These are phyloP conservation scores for Ogataea ramenticola DNA, from an alignment of 805 yeast genomes.

Conservation along the genomic window DNA sequence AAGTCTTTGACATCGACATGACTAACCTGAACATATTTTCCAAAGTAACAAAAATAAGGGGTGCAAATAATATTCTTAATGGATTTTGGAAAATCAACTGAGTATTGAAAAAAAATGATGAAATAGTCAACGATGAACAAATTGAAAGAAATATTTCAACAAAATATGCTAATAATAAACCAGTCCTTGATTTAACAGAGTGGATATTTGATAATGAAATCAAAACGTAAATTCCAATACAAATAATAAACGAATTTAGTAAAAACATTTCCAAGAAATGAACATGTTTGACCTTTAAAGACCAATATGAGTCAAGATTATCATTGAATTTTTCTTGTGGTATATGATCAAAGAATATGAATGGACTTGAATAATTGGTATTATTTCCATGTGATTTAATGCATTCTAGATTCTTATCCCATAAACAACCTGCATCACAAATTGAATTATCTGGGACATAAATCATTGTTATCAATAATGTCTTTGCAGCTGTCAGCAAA, in stretches of 20 bases:
- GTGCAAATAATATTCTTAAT: conserved; percentile 31
- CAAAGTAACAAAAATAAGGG: conserved; percentile 34
- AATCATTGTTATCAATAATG: conserved; percentile 29
- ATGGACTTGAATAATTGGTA: no score
- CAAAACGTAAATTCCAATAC: conserved; percentile 16
- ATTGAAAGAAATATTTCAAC: conserved; percentile 34
- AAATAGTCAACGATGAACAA: conserved; percentile 35
- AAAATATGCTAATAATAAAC: conserved; percentile 35
- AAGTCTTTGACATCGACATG: conserved; percentile 29
- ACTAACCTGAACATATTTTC: conserved; percentile 44
- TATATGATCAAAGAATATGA: background rate
- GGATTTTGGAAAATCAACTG: conserved; percentile 32
- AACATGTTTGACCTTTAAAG: conserved; percentile 3
- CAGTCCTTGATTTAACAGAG: conserved; percentile 37
- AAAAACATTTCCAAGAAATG: conserved; percentile 14
- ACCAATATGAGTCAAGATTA: background rate
- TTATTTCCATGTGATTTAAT: conserved; percentile 9
- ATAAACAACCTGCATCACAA: conserved; percentile 15
- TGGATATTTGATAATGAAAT: conserved; percentile 34
- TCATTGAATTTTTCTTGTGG: no score
- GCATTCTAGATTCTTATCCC: conserved; percentile 25
- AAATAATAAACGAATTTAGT: conserved; percentile 12
- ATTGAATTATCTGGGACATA: conserved; percentile 11
- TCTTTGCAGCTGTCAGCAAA: conserved; percentile 31
- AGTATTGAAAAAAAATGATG: conserved; percentile 28